Base-by-base conservation (phyloP, 768 basidiomycete species). In the Austroboletus festivus region DNA sequence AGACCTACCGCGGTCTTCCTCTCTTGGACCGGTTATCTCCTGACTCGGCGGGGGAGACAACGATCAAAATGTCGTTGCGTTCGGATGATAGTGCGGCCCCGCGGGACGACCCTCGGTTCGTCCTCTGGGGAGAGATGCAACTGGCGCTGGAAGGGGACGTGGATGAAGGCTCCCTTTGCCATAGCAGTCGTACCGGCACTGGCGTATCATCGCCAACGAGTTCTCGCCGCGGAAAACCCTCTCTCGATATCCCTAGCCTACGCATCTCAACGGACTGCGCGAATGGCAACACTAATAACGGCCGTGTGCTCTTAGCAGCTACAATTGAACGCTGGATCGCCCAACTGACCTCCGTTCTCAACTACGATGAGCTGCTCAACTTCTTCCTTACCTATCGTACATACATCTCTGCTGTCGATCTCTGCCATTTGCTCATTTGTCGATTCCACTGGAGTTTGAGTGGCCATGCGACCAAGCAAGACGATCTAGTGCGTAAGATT, bases 321-420 rank as follows among this genome's bases (percentile, higher is more conserved):
- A 93, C 90, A 3, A 90, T 94, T 58, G 93, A 94, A 64, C 84
- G 93, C 0, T 92, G 90, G 89, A 85, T 96, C 46, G 91, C 89
- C 1, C 90, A 95, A 60, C 71, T 95, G 42, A 94, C 93, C 24
- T 87, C 85, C 57, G 84, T 88, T 57, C 73, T 93, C 58, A 83
- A 88, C 65, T 89, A 90, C 49, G 91, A 93, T 63, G 89, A 93
- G 57, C 75, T 93, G 23, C 76, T 92, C 48, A 83, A 89, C 58
- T 94, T 94, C 64, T 92, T 96, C 77, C 77, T 95, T 64, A 93
- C 92, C 2, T 96, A 93, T 62, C 83, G 93, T 47, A 82, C 87
- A 38, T 94, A 92, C 65, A 78, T 94, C 63, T 77, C 76, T 44
- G 82, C 87, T 3, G 73, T 86, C 47, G 89, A 93, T 59, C 75